Percentiles rank a stretch among this genome's conserved stretches.
These are phyloP conservation scores for Oryza meridionalis DNA, from an alignment of 176 grass and related monocot genomes.

Conservation along the genomic window DNA sequence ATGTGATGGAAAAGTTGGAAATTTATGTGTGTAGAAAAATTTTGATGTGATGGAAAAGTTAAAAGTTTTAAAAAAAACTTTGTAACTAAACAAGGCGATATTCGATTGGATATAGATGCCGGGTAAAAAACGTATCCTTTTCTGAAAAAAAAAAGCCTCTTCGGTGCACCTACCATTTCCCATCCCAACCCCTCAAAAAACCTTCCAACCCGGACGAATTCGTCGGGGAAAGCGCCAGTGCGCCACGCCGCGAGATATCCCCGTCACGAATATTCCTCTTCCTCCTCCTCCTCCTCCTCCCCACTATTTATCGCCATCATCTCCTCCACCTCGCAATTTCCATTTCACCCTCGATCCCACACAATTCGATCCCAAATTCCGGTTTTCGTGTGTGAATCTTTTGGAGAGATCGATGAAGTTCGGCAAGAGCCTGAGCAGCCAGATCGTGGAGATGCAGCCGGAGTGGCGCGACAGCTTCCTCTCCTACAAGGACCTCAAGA, in stretches of 20 bases:
- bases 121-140: too few species aligned
- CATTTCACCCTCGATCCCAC: not conserved
- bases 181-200: not conserved
- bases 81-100: too few species aligned
- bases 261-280: conserved; percentile 18
- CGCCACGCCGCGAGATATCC: not conserved
- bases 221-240: not conserved
- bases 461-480: conserved; percentile 98
- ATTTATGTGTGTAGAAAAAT: too few species aligned
- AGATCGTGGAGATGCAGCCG: conserved; percentile 95
- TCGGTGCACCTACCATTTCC: not conserved
- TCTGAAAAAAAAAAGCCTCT: too few species aligned
- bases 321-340: not conserved
- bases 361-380: not conserved
- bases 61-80: too few species aligned
- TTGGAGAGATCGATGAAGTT: conserved; percentile 66
- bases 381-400: not conserved
- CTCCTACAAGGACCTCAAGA: conserved; percentile 99
- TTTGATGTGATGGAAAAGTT: too few species aligned
- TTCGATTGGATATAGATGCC: too few species aligned
- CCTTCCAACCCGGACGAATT: not conserved
- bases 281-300: not conserved
- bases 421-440: conserved; percentile 90
- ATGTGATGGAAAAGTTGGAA: too few species aligned
- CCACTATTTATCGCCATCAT: not conserved